Conservation (phyloP, 352 stramenopile species). For the Salisapilia sapeloensis region DNA sequence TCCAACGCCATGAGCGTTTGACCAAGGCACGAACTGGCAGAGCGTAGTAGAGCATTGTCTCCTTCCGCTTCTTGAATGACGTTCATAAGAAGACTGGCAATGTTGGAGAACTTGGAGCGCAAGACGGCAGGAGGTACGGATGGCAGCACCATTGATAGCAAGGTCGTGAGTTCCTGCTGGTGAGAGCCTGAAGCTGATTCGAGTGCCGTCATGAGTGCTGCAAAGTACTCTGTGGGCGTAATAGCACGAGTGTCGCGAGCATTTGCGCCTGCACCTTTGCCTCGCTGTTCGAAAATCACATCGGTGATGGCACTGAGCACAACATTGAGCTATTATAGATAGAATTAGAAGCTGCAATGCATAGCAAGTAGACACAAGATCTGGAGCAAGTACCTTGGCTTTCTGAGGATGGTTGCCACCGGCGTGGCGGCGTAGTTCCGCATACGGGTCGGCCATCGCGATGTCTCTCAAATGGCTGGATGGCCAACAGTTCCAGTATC, state of each 20-base stretch:
- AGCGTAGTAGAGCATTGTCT: constrained; percentile 43
- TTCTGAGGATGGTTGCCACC: constrained; percentile 65
- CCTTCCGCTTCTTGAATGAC: constrained; percentile 45
- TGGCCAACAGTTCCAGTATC: no score
- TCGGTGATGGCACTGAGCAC: constrained; percentile 69
- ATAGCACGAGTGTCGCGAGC: constrained; percentile 8
- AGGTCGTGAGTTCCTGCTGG: constrained; percentile 55
- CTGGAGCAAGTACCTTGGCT: constrained; percentile 16
- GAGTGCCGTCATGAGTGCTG: constrained; percentile 73
- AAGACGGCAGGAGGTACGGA: constrained; percentile 54
- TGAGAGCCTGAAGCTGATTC: constrained; percentile 55
- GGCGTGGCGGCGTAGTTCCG: constrained; percentile 63
- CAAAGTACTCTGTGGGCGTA: constrained; percentile 78
- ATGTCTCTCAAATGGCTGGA: constrained; percentile 8
- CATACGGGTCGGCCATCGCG: constrained; percentile 48
- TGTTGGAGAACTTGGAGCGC: constrained; percentile 57
- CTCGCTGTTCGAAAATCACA: constrained; percentile 64
- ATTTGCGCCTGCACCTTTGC: not conserved
- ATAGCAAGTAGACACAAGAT: no score
- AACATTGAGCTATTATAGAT: constrained; percentile 38
- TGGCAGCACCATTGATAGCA: constrained; percentile 62
- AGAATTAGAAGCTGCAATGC: not conserved
- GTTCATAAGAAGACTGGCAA: constrained; percentile 47
- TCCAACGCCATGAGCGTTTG: constrained; percentile 57
- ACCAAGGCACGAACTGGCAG: constrained; percentile 38